Evolutionary conservation across 2,329 filamentous ascomycete genomes (phyloP), one percentile per base, ranked within the genome.

Genomic region (Trichoderma sp.): DNA sequence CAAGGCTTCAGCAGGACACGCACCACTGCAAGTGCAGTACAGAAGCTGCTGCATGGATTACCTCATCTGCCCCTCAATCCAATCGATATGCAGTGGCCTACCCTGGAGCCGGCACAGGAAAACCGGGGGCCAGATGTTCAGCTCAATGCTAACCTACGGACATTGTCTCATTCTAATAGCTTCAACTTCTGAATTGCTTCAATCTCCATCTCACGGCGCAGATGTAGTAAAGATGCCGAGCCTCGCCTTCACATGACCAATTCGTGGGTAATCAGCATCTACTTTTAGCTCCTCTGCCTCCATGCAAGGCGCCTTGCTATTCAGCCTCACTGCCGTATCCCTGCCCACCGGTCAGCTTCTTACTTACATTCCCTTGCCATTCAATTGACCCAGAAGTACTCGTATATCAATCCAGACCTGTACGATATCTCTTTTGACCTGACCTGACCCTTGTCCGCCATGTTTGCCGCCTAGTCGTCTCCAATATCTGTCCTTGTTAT

Each of bases 1-100:
- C 68, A 73, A 73, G 71, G 71, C 71, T 73, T 73, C 71, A 73
- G 71, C 71, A 62, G 55, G 71, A 73, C 71, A 73, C 71, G 71
- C 71, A 72, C 70, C 64, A 71, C 70, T 58, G 36, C 43, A 47
- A 23, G 43, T 28, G 6, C n/a, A 8, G 36, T 17, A 39, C 36
- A 39, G 15, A 39, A 0, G 36, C 36, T 4, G 36, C 36, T 39
- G 15, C 7, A 15, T n/a, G 61, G 23, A 66, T 57, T 66, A 66
- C 63, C 63, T 66, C 63, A 66, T 61, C 67, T 17, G 65, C 53
- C 28, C 30, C 47, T 53, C 6, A 26, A 23, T 5, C 26, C 6
- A 26, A 23, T 5, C 26, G 26, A 26, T 2, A 26, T 26, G 26
- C 26, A 26, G 26, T 26, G 26, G 7, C 58, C 58, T 70, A 70